Base-by-base conservation (phyloP, 345 rosid species). In the Cardamine resedifolia region DNA sequence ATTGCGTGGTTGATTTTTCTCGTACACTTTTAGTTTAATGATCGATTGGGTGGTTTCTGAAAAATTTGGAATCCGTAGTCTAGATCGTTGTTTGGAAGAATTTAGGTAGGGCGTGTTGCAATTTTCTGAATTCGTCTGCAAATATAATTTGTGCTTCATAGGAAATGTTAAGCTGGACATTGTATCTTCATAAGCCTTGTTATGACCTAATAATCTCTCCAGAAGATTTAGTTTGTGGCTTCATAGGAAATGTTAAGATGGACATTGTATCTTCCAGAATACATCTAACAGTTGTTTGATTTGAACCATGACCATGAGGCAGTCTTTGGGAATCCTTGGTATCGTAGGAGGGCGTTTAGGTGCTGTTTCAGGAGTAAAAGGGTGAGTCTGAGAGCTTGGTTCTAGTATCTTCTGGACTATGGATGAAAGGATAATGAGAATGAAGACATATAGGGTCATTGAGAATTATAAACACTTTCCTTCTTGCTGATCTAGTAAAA, bases 241-340 rank as follows among this genome's bases (percentile, higher is more conserved):
- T 33, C 41, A 12, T 24, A 60, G 30, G 31, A 28, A 21, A 16
- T 48, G 36, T 61, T 41, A 10, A 52, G 60, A 30, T 4, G 18
- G 41, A 45, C n/a, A 44, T 69, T 57, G n/a, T 28, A 14, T 24
- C 47, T 53, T 31, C 26, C 38, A 20, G 23, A 33, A 30, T 23
- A 5, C 18, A 34, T 36, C 56, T 48, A 47, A 67, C 14, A 26
- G 44, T 38, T 39, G 11, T 59, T 74, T 68, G 50, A 38, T 65
- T 43, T 58, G 36, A 59, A 59, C 39, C 69, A 44, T 75, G 43
- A 68, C 50, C 60, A 15, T 51, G 55, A 74, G 39, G 55, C 53
- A 70, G 70, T 43, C 41, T 38, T 68, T 44, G 66, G 38, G 49
- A 27, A 10, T 34, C 67, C 10, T 36, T n/a, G 58, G 18, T 58